phyloP scores from a whole-genome alignment of 2,329 filamentous ascomycete genomes.

The Colletotrichum kahawae region DNA sequence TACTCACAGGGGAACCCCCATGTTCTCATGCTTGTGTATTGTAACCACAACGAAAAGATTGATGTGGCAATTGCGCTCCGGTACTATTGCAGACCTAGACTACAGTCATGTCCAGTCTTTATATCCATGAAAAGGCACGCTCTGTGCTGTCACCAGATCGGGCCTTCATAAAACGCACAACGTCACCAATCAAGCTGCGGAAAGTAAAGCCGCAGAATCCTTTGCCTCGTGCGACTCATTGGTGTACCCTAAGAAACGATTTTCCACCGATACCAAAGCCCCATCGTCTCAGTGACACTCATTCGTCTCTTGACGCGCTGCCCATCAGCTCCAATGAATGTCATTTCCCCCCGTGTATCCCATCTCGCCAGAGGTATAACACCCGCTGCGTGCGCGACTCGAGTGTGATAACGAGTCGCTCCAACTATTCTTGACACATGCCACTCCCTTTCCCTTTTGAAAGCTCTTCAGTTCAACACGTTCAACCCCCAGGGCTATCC shows the following conservation, averaged over 20 bases:
- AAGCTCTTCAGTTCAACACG: neutral
- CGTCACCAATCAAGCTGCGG: neutral
- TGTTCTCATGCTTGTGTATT: neutral
- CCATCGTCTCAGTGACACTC: neutral
- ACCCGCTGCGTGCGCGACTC: neutral
- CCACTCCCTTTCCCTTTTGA: accelerated
- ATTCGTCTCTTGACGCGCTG: accelerated
- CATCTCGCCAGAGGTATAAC: neutral
- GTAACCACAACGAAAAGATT: neutral
- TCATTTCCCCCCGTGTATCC: accelerated
- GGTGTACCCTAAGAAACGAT: accelerated
- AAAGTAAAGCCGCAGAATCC: neutral
- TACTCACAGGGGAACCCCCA: neutral
- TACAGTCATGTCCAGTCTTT: neutral
- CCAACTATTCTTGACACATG: neutral
- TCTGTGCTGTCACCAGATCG: neutral
- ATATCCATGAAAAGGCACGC: neutral
- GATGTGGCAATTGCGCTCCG: too few relatives aligned
- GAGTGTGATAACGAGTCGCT: accelerated
- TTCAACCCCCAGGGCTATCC: neutral
- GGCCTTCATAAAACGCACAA: neutral
- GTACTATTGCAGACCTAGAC: neutral
- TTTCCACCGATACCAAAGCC: neutral
- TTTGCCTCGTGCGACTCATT: neutral
- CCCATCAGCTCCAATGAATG: accelerated